Conservation (phyloP, 257 asterid genomes). For the Knoxia roxburghii region DNA sequence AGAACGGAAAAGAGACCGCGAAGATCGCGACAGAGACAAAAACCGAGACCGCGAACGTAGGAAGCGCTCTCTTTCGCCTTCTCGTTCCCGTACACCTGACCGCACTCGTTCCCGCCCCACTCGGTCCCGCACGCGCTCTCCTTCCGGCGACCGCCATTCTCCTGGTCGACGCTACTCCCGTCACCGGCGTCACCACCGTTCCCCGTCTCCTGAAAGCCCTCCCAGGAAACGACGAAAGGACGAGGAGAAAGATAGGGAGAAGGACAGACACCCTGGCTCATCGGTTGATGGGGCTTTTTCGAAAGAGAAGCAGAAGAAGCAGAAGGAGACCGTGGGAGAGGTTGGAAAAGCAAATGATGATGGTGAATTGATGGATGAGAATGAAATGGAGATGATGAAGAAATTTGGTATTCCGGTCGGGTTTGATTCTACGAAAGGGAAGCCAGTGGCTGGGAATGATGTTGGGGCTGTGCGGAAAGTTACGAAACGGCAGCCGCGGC, state of each 20-base stretch:
- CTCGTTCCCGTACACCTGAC: slow-evolving; percentile 84
- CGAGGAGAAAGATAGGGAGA: slow-evolving; percentile 34
- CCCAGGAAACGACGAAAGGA: slow-evolving; percentile 71
- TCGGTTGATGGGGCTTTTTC: slow-evolving; percentile 34
- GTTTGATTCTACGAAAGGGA: slow-evolving; percentile 92
- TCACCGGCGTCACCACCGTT: slow-evolving; percentile 53
- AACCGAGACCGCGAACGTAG: slow-evolving; percentile 21
- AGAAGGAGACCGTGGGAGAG: slow-evolving; percentile 30
- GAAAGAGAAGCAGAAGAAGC: slow-evolving; percentile 44
- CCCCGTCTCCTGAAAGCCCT: slow-evolving; percentile 54
- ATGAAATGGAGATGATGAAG: slow-evolving; percentile 97
- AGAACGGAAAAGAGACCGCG: slow-evolving; percentile 43
- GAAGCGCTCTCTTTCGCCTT: slow-evolving; percentile 36
- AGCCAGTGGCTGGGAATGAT: slow-evolving; percentile 79
- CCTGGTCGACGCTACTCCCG: slow-evolving; percentile 32
- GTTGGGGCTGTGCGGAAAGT: slow-evolving; percentile 91
- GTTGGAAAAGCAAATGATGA: slow-evolving; percentile 25
- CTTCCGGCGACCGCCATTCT: slow-evolving; percentile 44
- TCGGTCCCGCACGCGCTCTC: slow-evolving; percentile 78
- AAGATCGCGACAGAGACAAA: slow-evolving; percentile 37
- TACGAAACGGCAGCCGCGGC: slow-evolving; percentile 95
- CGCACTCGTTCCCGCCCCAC: slow-evolving; percentile 58
- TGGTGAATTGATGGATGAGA: slow-evolving; percentile 56
- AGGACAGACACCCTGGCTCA: slow-evolving; percentile 38
- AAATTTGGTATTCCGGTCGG: slow-evolving; percentile 84